Base-by-base conservation (phyloP, 768 basidiomycete genomes). In the Suillus tomentosus region DNA sequence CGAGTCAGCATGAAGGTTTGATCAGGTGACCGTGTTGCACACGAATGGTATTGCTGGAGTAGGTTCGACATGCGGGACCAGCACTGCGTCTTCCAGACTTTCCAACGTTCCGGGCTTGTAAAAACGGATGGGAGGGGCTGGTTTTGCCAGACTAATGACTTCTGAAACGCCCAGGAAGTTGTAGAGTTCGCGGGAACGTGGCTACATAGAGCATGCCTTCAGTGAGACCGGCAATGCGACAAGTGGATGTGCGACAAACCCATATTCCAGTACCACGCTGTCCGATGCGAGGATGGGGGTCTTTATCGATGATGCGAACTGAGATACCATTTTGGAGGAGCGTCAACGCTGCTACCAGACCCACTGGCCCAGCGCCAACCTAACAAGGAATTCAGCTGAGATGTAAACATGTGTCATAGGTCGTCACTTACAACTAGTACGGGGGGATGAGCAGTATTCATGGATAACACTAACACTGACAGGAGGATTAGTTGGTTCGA, bases 151-250 rank as follows among this genome's bases (percentile, higher is more conserved):
- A 40, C 74, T 68, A 45, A 76, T 40, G 15, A 82, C 72, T 19
- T 79, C 73, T 42, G 78, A 74, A 50, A 80, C 72, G 17, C 79
- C 71, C 56, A 83, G 68, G 56, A 70, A 74, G 13, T 72, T 68
- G 63, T 79, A 79, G 27, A 83, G 65, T 66, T 83, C 81, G 13
- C 79, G 68, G 5, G 81, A 74, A 7, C 81, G 79, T 9, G 81
- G 81, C 80, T 82, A 64, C 43, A 45, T 53, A 60, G 39, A 50
- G n/a, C n/a, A 45, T 36, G 15, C 2, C 8, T 36, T 34, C 15
- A 42, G 36, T 37, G 15, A 45, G 24, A 19, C 10, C 10, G 36
- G 10, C 47, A 24, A n/a, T 55, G 14, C 11, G 31, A 51, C 3
- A 8, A 6, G 54, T 22, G n/a, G 15, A 53, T 51, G 34, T 27